A percentile compares a stretch with the other conserved stretches of the same genome.
These are phyloP conservation scores for Leersia perrieri DNA, from an alignment of 176 grass and related monocot genomes.

Conservation along the genomic window DNA sequence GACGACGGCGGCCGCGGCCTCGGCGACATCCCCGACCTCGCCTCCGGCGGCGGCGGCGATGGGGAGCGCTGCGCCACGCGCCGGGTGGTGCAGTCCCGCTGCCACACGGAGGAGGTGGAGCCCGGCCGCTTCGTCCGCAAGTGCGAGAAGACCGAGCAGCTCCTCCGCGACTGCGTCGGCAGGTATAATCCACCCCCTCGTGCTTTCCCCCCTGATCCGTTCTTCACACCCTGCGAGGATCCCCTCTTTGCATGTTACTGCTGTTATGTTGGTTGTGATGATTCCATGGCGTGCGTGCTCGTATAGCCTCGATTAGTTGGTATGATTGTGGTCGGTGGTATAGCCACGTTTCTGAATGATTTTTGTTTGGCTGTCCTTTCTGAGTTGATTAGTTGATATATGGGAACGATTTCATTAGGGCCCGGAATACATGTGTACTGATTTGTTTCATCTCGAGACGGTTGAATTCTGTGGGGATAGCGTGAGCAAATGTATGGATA, in stretches of 20 bases:
- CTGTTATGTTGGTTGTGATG: neutral
- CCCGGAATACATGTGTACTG: neutral
- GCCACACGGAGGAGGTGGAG: conserved; percentile 83
- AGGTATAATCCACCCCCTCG: conserved; percentile 14
- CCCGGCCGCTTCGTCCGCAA: conserved; percentile 72
- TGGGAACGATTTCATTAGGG: neutral
- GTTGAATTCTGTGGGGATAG: neutral
- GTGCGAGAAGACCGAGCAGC: conserved; percentile 83
- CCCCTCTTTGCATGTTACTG: neutral
- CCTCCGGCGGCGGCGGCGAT: conserved; percentile 8
- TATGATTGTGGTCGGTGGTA: neutral
- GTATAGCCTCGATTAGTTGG: neutral
- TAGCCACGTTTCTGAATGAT: neutral
- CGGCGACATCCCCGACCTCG: conserved; percentile 25
- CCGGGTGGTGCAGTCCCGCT: conserved; percentile 57
- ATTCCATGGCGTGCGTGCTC: neutral
- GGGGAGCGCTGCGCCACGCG: conserved; percentile 44
- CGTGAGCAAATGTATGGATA: neutral
- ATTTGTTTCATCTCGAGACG: neutral
- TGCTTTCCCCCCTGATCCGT: neutral
- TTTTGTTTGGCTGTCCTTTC: neutral
- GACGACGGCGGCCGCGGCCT: conserved; percentile 34
- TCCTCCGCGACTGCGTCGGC: conserved; percentile 61
- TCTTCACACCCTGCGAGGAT: neutral
- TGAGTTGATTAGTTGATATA: neutral